A percentile compares a stretch with the other conserved stretches of the same genome.
Conservation (phyloP, 495 filamentous ascomycete species). For the Mytilinidion resinicola region DNA sequence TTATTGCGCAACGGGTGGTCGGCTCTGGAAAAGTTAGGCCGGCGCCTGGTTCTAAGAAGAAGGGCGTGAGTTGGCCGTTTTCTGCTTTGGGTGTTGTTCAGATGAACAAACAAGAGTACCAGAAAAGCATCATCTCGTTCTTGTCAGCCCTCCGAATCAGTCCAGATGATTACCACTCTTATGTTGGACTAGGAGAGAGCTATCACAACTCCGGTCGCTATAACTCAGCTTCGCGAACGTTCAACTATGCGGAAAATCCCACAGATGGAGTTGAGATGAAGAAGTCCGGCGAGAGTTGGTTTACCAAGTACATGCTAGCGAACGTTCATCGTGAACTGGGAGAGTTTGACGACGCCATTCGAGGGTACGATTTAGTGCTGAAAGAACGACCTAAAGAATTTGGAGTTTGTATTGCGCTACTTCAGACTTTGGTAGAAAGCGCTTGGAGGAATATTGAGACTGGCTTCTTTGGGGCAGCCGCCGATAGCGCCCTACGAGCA, state of each 20-base stretch:
- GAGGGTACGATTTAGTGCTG: slow-evolving; percentile 67
- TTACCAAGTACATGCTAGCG: slow-evolving; percentile 92
- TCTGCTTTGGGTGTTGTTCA: slow-evolving; percentile 96
- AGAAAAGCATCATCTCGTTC: slow-evolving; percentile 81
- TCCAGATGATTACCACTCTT: slow-evolving; percentile 84
- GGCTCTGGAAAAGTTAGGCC: slow-evolving; percentile 87
- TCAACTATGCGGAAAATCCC: slow-evolving; percentile 68
- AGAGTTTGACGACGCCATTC: slow-evolving; percentile 75
- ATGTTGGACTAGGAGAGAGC: slow-evolving; percentile 91
- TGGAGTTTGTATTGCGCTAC: slow-evolving; percentile 76
- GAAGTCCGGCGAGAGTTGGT: slow-evolving; percentile 65
- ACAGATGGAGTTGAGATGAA: slow-evolving; percentile 48
- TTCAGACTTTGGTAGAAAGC: slow-evolving; percentile 79
- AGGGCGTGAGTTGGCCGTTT: slow-evolving; percentile 90
- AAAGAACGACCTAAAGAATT: slow-evolving; percentile 61
- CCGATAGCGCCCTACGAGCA: slow-evolving; percentile 56
- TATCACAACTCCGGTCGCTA: slow-evolving; percentile 92
- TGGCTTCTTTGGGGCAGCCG: slow-evolving; percentile 75
- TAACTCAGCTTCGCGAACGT: slow-evolving; percentile 86
- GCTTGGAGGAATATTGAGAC: slow-evolving; percentile 69
- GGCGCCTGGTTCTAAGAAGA: slow-evolving; percentile 82
- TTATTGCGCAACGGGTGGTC: slow-evolving; percentile 81
- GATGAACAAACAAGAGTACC: slow-evolving; percentile 87
- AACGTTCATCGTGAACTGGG: slow-evolving; percentile 90
- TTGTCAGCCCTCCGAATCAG: slow-evolving; percentile 80